Evolutionary conservation across 2,329 filamentous ascomycete species (phyloP).

Genomic region (Fusarium anguioides): DNA sequence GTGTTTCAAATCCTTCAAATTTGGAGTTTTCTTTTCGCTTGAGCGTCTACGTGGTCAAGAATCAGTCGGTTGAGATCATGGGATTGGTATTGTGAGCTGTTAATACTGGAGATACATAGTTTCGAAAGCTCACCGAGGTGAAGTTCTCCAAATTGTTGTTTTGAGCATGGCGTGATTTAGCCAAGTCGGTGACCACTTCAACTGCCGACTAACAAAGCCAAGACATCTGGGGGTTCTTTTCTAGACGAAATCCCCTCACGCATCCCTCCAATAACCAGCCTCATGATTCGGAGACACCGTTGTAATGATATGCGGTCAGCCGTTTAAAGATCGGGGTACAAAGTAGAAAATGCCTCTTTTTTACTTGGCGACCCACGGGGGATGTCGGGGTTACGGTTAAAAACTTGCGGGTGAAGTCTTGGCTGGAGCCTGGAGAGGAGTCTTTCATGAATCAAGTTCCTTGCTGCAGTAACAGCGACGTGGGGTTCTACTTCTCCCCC

Average conservation of each 20-base stretch:
- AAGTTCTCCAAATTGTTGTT: not conserved
- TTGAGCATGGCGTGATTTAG: not conserved
- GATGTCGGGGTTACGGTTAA: not conserved
- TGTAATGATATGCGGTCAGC: not conserved
- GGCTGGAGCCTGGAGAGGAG: conserved; percentile 6
- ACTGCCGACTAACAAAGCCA: conserved; percentile 11
- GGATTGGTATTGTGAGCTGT: not conserved
- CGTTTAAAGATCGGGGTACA: not conserved
- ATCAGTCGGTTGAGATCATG: not conserved
- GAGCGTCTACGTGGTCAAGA: no score
- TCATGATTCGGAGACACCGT: not conserved
- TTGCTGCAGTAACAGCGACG: not conserved
- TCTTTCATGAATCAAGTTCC: conserved; percentile 3
- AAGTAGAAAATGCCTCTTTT: conserved; percentile 18
- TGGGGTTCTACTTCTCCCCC: not conserved
- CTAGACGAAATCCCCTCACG: conserved; percentile 1
- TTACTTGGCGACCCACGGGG: not conserved
- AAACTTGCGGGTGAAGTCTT: not conserved
- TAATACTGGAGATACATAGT: accelerated
- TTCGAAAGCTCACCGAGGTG: not conserved
- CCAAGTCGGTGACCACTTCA: conserved; percentile 12
- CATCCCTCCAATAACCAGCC: not conserved
- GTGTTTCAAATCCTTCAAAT: not conserved
- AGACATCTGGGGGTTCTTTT: not conserved
- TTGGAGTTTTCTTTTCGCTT: conserved; percentile 6